Evolutionary conservation across 2,329 filamentous ascomycete genomes (phyloP), one percentile per base, ranked within the genome.

Genomic region (Aschersonia sp.): DNA sequence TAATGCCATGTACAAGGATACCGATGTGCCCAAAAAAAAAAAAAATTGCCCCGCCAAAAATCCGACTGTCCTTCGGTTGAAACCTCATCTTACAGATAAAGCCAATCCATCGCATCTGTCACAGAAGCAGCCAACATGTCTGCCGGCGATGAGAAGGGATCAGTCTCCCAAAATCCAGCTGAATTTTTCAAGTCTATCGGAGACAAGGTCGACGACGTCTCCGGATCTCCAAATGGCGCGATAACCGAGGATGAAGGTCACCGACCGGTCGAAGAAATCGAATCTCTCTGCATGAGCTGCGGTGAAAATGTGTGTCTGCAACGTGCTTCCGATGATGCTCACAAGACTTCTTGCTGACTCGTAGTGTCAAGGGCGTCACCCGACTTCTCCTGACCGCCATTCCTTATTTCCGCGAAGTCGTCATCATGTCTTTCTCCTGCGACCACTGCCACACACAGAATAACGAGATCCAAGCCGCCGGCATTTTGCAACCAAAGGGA

Each of bases 351-450:
- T 22, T 39, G 35, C 14, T 4, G 3, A 6, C 37, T 8, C 35
- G 35, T 2, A 52, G 44, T 39, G 35, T 37, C 35, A 32, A 94
- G 85, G 92, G 92, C 58, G 78, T 72, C 1, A 98, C 92, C 11
- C 78, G 83, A 50, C 77, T 98, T 29, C 79, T 98, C 42, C 79
- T 98, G 47, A 94, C 94, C 12, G 80, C 81, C 54, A 96, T 98
- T 48, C 92, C 92, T 12, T 97, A 87, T 74, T 98, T 98, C 73
- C 87, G 88, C 69, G 90, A 98, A 65, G 82, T 98, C 53, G 87
- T 98, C 58, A 79, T 98, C 65, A 95, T 96, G 82, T 97, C 90
- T 52, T 98, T 98, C 66, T 78, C 79, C 55, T 98, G 92, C 72
- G 81, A 87, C 5, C 79, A 96, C 66, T 98, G 92, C 70, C 72